A percentile compares a stretch with the other conserved stretches of the same genome.
These are phyloP conservation scores for Ascochyta viciae-villosae DNA, from an alignment of 2,329 filamentous ascomycete genomes.

Conservation along the genomic window DNA sequence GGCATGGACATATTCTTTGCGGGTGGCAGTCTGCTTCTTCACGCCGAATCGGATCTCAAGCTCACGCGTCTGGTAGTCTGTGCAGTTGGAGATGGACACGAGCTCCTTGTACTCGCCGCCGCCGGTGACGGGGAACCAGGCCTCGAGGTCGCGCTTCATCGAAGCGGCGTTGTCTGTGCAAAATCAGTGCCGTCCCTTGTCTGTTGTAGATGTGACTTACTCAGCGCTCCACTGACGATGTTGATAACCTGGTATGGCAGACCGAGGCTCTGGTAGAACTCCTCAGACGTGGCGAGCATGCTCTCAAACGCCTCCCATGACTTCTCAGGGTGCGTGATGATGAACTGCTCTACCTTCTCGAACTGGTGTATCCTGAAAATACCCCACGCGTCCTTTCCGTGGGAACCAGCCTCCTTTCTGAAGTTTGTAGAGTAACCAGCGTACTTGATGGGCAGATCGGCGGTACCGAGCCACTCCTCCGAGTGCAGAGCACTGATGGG, in stretches of 20 bases:
- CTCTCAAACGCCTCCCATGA: slow-evolving; percentile 93
- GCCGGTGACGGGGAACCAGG: slow-evolving; percentile 65
- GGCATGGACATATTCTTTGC: slow-evolving; percentile 94
- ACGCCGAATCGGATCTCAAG: slow-evolving; percentile 90
- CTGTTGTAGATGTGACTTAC: slow-evolving; percentile 19
- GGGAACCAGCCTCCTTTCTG: slow-evolving; percentile 91
- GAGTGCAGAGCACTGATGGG: slow-evolving; percentile 92
- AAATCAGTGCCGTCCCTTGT: background rate
- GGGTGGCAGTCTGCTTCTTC: slow-evolving; percentile 75
- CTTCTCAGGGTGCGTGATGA: slow-evolving; percentile 73
- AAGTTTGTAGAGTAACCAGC: slow-evolving; percentile 94
- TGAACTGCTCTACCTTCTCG: slow-evolving; percentile 65
- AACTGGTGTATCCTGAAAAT: slow-evolving; percentile 99
- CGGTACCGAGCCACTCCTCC: slow-evolving; percentile 87
- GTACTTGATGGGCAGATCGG: slow-evolving; percentile 87
- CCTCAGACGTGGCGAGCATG: slow-evolving; percentile 90
- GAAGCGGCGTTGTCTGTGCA: slow-evolving; percentile 51
- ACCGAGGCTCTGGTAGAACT: slow-evolving; percentile 90
- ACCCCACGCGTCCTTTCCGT: slow-evolving; percentile 94
- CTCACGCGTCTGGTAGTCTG: slow-evolving; percentile 93
- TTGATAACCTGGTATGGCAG: slow-evolving; percentile 91
- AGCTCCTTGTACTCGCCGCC: slow-evolving; percentile 97
- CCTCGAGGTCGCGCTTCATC: slow-evolving; percentile 96
- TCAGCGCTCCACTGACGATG: slow-evolving; percentile 95
- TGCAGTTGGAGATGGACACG: slow-evolving; percentile 97